Evolutionary conservation across 306 rosid genomes (phyloP).

Genomic region (Pueraria montana): DNA sequence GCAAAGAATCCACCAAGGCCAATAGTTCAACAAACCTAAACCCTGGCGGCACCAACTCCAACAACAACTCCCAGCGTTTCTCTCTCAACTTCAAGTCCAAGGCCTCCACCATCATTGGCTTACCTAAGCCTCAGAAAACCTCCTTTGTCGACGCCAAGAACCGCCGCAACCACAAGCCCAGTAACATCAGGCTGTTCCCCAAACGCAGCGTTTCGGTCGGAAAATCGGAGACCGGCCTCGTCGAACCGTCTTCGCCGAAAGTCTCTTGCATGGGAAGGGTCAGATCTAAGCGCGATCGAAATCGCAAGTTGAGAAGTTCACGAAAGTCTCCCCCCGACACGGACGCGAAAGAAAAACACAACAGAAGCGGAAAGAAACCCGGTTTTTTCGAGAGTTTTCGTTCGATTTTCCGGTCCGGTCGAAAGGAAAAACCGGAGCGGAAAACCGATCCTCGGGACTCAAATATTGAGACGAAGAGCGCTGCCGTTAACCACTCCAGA

Average conservation of each 20-base stretch:
- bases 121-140: constrained; percentile 91
- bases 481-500: not conserved
- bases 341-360: constrained; percentile 46
- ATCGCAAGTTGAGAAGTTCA: constrained; percentile 58
- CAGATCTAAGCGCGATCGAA: constrained; percentile 85
- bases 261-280: constrained; percentile 96
- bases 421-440: constrained; percentile 45
- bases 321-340: constrained; percentile 34
- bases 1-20: constrained; percentile 82
- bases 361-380: constrained; percentile 42
- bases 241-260: constrained; percentile 95
- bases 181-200: constrained; percentile 67
- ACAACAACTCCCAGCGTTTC: constrained; percentile 71
- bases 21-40: constrained; percentile 53
- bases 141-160: constrained; percentile 69
- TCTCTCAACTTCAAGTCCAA: constrained; percentile 73
- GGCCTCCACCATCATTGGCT: constrained; percentile 79
- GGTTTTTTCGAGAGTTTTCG: constrained; percentile 72
- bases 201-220: constrained; percentile 70
- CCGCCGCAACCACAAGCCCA: constrained; percentile 65
- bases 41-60: constrained; percentile 55
- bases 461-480: constrained; percentile 24
- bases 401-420: constrained; percentile 63
- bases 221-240: constrained; percentile 64
- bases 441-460: not conserved